phyloP scores from a whole-genome alignment of 106 monocot genomes.

The Dioscorea zingiberensis region DNA sequence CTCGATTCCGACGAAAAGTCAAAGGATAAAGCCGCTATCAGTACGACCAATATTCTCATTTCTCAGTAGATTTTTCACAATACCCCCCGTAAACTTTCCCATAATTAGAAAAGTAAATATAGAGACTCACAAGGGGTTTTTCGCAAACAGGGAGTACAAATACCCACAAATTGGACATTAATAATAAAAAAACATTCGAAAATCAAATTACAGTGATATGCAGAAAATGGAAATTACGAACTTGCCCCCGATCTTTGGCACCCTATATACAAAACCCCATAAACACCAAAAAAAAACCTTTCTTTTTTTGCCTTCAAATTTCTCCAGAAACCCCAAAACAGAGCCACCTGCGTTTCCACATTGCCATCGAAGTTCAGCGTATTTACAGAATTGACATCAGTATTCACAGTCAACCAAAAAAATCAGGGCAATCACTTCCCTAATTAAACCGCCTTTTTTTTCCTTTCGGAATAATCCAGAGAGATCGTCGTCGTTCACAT shows the following conservation, averaged over 20 bases:
- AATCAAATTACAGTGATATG: too few relatives aligned
- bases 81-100: too few relatives aligned
- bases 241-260: neutral
- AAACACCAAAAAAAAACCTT: neutral
- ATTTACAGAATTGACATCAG: conserved; percentile 4
- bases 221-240: neutral
- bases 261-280: too few relatives aligned
- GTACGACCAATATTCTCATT: too few relatives aligned
- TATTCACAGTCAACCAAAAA: neutral
- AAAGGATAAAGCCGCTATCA: too few relatives aligned
- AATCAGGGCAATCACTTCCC: neutral
- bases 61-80: too few relatives aligned
- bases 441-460: neutral
- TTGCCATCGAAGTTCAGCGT: neutral
- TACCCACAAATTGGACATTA: too few relatives aligned
- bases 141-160: too few relatives aligned
- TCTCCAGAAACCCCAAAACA: conserved; percentile 1
- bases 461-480: neutral
- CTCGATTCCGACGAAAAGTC: too few relatives aligned
- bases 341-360: neutral
- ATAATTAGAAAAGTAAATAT: too few relatives aligned
- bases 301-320: neutral
- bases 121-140: too few relatives aligned
- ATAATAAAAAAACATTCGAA: too few relatives aligned
- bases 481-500: conserved; percentile 19